Evolutionary conservation across 1,139 yeast genomes (phyloP), one percentile per base, ranked within the genome.

Genomic region (Diutina rugosa): DNA sequence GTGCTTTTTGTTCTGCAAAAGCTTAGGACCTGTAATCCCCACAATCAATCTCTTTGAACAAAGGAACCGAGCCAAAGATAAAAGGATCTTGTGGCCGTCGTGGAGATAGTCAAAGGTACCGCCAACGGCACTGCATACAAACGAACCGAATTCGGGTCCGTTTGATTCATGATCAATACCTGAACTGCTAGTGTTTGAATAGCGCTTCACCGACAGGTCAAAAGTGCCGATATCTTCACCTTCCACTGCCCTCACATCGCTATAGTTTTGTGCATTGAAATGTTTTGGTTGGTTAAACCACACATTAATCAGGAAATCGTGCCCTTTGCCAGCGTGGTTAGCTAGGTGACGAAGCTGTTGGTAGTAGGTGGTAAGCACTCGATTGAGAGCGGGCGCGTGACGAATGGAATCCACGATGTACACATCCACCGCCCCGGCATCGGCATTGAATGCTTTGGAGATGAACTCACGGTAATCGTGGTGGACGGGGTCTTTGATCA

Each of bases 21-120:
- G 70, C 57, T 81, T 82, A n/a, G 83, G 80, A 10, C 91, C 96
- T 0, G 98, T 90, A 6, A 95, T 75, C 0, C 99, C 99, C 8
- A 93, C 76, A 56, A 93, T 86, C 12, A 93, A 71, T 29, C 69
- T 71, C 3, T 68, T 63, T 6, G 70, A 64, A 0, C 95, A 76
- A 14, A 89, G 62, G 64, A 83, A 90, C 0, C 84, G 81, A 0
- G 95, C 78, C 62, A 89, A 74, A 0, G 96, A 85, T 8, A 95
- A 73, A 26, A 95, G 72, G 38, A 93, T 84, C 67, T 88, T 90
- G 69, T 95, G 99, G 0, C 99, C 99, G 65, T 87, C 96, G 64
- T 95, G 99, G 46, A 95, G 67, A 69, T 95, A 98, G 66, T 95
- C 99, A 72, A 95, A 95, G 0, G 99, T 95, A 0, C 99, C 99